These are phyloP conservation scores for Leptographium lundbergii DNA, from an alignment of 2,329 filamentous ascomycete species.

Conservation along the genomic window DNA sequence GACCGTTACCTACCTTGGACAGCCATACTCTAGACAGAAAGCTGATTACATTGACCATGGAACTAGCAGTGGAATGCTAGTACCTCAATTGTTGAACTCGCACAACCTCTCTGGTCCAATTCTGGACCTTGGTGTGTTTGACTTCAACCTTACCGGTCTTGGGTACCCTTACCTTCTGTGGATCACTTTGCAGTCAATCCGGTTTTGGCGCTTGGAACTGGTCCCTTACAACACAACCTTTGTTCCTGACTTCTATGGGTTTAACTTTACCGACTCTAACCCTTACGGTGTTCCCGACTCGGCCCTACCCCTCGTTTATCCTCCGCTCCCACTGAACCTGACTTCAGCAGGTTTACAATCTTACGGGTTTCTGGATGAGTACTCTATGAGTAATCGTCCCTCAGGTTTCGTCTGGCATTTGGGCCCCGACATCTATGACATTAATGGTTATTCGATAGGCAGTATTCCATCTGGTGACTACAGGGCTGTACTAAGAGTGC, in stretches of 20 bases:
- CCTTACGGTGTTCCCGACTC: background rate
- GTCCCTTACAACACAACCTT: conserved; percentile 1
- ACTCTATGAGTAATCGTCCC: background rate
- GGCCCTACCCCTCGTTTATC: background rate
- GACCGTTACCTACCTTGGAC: conserved; percentile 1
- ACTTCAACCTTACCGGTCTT: background rate
- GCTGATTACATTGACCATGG: background rate
- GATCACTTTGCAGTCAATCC: background rate
- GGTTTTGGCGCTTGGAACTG: background rate
- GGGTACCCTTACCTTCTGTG: conserved; percentile 1
- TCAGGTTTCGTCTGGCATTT: background rate
- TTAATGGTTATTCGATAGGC: too few species aligned
- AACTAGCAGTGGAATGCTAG: background rate
- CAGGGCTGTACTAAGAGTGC: background rate
- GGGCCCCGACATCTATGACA: background rate
- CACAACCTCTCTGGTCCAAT: background rate
- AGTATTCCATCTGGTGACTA: background rate
- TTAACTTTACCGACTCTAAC: background rate
- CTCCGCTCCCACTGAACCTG: background rate
- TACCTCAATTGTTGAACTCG: background rate
- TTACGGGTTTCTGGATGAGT: too few species aligned
- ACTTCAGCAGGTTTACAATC: background rate
- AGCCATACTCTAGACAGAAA: background rate
- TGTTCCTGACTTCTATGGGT: background rate
- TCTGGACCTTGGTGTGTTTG: background rate